Evolutionary conservation across 805 yeast species (phyloP), one percentile per base, ranked within the genome.

Genomic region (Schwanniomyces pseudopolymorphus): DNA sequence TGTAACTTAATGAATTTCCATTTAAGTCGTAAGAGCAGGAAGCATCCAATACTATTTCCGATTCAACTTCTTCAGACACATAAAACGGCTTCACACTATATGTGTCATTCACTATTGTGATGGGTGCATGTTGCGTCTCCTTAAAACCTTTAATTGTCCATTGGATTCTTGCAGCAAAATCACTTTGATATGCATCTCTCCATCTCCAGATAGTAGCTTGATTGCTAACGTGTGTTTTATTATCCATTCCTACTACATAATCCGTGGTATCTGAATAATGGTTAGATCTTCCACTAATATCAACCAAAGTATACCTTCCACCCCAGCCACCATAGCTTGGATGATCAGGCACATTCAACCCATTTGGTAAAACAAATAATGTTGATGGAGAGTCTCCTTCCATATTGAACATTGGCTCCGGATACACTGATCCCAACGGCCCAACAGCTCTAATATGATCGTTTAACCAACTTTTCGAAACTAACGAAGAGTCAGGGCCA

Each of bases 241-340:
- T 54, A 38, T 61, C 52, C 2, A 14, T 28, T 2, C 61, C 63
- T n/a, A 54, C 39, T 28, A 52, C 57, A 24, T 49, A 46, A 43
- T 64, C 69, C 16, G 52, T 43, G 22, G 55, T 49, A 45, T 60
- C 67, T 16, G 56, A 55, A 47, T 57, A 60, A 42, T 55, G 59
- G 37, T 46, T 40, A 22, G 44, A 40, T 2, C 46, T 42, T 3
- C 52, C 55, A n/a, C 59, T 47, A 25, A 52, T 41, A 43, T 62
- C 68, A 9, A 40, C 16, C 14, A 54, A 41, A 16, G 43, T 50
- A 45, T 57, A 64, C 40, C 69, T 58, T 19, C 69, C 68, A 41
- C 70, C 68, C 70, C 70, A 65, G n/a, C 64, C 62, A 19, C 70
- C 69, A 43, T 48, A 61, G 27, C 55, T 56, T 22, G 70, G 69